These are phyloP conservation scores for Sugiyamaella lignohabitans DNA, from an alignment of 805 yeast genomes.

Conservation along the genomic window DNA sequence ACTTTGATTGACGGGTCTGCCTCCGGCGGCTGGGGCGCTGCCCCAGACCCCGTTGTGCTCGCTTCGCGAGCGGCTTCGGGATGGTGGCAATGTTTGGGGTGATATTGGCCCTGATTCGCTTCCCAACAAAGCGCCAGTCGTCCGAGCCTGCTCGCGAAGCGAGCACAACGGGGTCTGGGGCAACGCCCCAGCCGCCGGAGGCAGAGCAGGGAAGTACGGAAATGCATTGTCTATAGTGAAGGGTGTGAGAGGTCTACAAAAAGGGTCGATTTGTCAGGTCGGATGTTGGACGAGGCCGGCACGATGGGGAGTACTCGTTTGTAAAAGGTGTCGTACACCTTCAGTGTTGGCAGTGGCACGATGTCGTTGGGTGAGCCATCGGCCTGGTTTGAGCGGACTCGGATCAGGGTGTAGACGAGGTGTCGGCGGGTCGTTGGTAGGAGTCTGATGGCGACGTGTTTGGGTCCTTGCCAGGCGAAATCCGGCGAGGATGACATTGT, in stretches of 20 bases:
- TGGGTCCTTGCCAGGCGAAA: slow-evolving; percentile 37
- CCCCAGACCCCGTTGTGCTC: no score
- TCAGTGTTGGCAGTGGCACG: slow-evolving; percentile 50
- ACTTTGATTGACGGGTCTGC: no score
- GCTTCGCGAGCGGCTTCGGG: no score
- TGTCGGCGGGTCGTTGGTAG: slow-evolving; percentile 52
- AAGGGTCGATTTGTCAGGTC: slow-evolving; percentile 9
- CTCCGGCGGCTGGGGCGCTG: no score
- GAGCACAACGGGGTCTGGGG: no score
- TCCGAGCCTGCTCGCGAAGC: no score
- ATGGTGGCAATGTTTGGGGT: no score
- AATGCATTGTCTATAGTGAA: no score
- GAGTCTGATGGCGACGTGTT: slow-evolving; percentile 37
- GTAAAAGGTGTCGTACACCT: slow-evolving; percentile 62
- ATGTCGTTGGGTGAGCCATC: background rate
- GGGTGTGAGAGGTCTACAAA: background rate
- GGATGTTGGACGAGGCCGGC: slow-evolving; percentile 30
- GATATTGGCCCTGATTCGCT: no score
- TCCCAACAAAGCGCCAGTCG: no score
- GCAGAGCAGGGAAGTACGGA: no score
- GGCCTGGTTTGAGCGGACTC: background rate
- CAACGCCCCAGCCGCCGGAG: no score
- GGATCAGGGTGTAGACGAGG: slow-evolving; percentile 21
- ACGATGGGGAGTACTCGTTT: slow-evolving; percentile 53
- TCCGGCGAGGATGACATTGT: slow-evolving; percentile 37